Base-by-base conservation (phyloP, 345 rosid genomes). In the Sisymbrium irio region DNA sequence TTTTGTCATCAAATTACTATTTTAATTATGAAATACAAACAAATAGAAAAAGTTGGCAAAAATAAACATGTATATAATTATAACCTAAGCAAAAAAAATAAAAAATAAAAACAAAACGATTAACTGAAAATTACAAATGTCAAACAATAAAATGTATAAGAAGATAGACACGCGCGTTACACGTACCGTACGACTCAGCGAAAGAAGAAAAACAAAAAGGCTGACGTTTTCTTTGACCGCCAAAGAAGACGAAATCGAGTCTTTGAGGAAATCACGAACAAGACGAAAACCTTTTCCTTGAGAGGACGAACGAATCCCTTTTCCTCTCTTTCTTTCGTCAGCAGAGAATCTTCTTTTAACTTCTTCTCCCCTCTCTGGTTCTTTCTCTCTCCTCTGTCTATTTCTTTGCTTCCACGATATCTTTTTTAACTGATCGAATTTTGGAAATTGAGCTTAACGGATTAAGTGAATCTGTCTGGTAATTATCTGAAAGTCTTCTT, bases 221-320 rank as follows among this genome's bases (percentile, higher is more conserved):
- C 13, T 65, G 78, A 65, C 72, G 78, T 57, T 30, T 74, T 9
- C 44, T 57, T 39, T 74, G 78, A 74, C 78, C 66, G 66, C 67
- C 65, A 39, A 65, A 65, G 72, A 57, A 49, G 68, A 60, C 49
- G 32, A 55, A 64, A 15, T n/a, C 67, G 14, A 58, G 67, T 49
- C 41, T 71, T 39, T 65, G 57, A 53, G 57, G 30, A 53, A 53
- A 22, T 72, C 70, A 47, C 17, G 60, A 66, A 73, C 20, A 55
- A 64, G 37, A 54, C 22, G 19, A 46, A 40, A 9, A 9, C 2
- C 0, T 9, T 9, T 9, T 4, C 3, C 4, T 0, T 7, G 37
- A 35, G 12, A 32, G 36, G 35, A 65, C 40, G 53, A 58, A 27
- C n/a, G 28, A 66, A 54, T 58, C 59, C 58, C 1, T 7, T 15